Base-by-base conservation (phyloP, 1,284 basidiomycete genomes). In the Taiwanofungus camphoratus region DNA sequence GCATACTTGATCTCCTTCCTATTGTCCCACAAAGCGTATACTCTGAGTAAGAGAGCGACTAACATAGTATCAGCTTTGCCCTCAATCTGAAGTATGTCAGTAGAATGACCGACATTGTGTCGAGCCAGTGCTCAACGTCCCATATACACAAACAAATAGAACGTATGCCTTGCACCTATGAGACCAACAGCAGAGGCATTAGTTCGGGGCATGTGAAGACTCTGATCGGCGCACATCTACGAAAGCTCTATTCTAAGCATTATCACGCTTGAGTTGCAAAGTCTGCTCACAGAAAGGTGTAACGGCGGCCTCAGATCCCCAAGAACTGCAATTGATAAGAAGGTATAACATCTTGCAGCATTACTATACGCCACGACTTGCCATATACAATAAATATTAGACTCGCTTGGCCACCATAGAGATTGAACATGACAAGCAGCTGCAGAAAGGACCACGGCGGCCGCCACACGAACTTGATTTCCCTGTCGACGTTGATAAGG, bases 351-450 rank as follows among this genome's bases (percentile, higher is more conserved):
- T 22, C 19, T 21, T 16, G 11, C 5, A 36, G 5, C 35, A 6
- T 16, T 9, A 21, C 11, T 8, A 22, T 5, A 11, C 9, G 16
- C 6, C 7, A 36, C 13, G 22, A 5, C 39, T 31, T 16, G 32
- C 39, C 16, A 20, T 31, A 30, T 22, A 30, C 39, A 32, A 40
- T 15, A 23, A 40, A 40, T n/a, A 40, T 19, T 21, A 40, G 4
- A 32, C 27, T 23, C 6, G 21, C 16, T n/a, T 40, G 27, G 19
- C 39, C 39, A 21, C 27, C 24, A 21, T 40, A 40, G 5, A 26
- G 39, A 40, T 40, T 40, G 39, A 30, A 31, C 26, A 32, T 7
- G 13, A 40, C 4, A 7, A 40, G 27, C 7, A 32, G 4, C 19
- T 20, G 29, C 16, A 32, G 6, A 19, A 22, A 6, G 5, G 39